These are phyloP conservation scores for Uncinocarpus reesii DNA, from an alignment of 2,329 filamentous ascomycete species.

Conservation along the genomic window DNA sequence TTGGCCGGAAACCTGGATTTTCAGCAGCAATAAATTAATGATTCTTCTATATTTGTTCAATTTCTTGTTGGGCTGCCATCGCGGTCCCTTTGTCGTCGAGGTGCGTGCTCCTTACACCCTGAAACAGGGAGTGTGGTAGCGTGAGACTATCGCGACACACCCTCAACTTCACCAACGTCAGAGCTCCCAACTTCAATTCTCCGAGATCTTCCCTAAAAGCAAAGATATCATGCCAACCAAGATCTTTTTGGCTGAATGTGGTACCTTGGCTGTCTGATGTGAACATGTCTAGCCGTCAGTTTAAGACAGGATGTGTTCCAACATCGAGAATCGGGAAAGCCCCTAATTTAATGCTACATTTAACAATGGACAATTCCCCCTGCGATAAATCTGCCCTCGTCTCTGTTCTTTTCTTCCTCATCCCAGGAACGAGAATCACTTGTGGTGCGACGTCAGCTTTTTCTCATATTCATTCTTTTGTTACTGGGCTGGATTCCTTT, in stretches of 20 bases:
- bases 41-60: too few relatives aligned
- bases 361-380: conserved; percentile 9
- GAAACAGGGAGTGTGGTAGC: conserved; percentile 14
- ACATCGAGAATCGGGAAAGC: conserved; percentile 11
- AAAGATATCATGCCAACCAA: neutral
- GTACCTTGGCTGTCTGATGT: conserved; percentile 7
- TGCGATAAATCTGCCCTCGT: conserved; percentile 7
- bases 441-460: conserved; percentile 13
- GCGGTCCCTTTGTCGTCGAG: too few relatives aligned
- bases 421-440: conserved; percentile 7
- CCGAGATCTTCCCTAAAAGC: neutral
- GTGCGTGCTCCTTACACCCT: neutral
- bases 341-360: conserved; percentile 13
- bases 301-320: conserved; percentile 14
- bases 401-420: conserved; percentile 8
- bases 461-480: conserved; percentile 18
- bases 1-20: too few relatives aligned
- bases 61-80: too few relatives aligned
- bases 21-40: too few relatives aligned
- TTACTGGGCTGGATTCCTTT: conserved; percentile 12
- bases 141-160: conserved; percentile 17
- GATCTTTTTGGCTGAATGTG: conserved; percentile 3
- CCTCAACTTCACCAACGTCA: conserved; percentile 18
- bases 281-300: conserved; percentile 10
- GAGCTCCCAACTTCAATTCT: conserved; percentile 9